Base-by-base conservation (phyloP, 2,329 filamentous ascomycete genomes). In the Neopestalotiopsis sp. region DNA sequence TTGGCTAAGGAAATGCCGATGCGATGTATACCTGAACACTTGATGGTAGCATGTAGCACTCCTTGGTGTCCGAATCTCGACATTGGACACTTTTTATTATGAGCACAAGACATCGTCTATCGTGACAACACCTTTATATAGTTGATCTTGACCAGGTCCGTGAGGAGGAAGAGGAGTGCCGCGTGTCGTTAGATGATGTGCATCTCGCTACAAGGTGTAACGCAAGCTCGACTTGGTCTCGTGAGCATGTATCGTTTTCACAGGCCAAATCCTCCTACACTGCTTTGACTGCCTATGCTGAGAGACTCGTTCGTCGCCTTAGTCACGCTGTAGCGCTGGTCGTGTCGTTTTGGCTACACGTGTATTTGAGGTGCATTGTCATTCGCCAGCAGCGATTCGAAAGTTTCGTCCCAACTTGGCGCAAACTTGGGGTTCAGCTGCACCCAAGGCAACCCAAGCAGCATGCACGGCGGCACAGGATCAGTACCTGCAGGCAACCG, bases 321-420 rank as follows among this genome's bases (percentile, higher is more conserved):
- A 53, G 45, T 24, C 45, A 53, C 45, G 45, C 45, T 53, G 45
- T 53, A 53, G 45, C 20, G 45, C 17, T 59, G 57, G 24, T 34
- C 28, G 40, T 64, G n/a, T 34, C 61, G n/a, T 34, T 17, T 9
- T 34, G 57, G 30, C 61, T 64, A 64, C 61, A 64, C 61, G 61
- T 64, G 61, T 45, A 49, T 28, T 42, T 64, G 40, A 14, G 61
- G 20, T 32, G 38, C 20, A 24, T 20, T 49, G 34, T 49, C 40
- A 64, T 64, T 64, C 42, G 61, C 28, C 40, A 40, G 45, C 45
- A 53, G 45, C 45, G 17, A 17, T 17, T 17, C 45, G 45, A 28
- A 40, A 24, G 24, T 62, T 62, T 62, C 59, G n/a, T 38, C 59
- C 59, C 57, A 20, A 28, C 32, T 62, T 42, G 59, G 34, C 34